Percentiles rank a stretch among this genome's conserved stretches.
phyloP scores from a whole-genome alignment of 352 stramenopile genomes.

The Discostella stelligera region DNA sequence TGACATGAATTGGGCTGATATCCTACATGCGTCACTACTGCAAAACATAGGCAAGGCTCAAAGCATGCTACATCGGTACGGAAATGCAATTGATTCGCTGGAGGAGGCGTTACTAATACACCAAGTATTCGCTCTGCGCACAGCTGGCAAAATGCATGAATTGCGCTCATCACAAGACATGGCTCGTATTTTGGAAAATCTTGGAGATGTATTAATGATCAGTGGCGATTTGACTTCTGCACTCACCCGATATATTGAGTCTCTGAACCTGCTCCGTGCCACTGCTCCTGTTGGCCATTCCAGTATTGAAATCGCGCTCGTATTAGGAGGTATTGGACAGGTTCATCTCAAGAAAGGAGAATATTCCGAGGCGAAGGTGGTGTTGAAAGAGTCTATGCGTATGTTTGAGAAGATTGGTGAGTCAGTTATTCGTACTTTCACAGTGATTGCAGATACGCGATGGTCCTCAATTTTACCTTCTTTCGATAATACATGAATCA shows the following conservation, averaged over 20 bases:
- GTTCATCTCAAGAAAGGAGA: slow-evolving; percentile 50
- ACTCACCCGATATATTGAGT: slow-evolving; percentile 43
- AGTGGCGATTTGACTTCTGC: slow-evolving; percentile 52
- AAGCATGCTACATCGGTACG: slow-evolving; percentile 47
- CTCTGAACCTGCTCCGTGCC: slow-evolving; percentile 47
- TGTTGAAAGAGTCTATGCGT: slow-evolving; percentile 53
- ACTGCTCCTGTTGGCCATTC: slow-evolving; percentile 17
- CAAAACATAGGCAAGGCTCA: slow-evolving; percentile 53
- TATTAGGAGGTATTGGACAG: slow-evolving; percentile 45
- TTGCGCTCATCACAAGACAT: slow-evolving; percentile 32
- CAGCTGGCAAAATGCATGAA: slow-evolving; percentile 6
- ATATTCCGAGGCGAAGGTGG: slow-evolving; percentile 46
- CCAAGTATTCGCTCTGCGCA: slow-evolving; percentile 37
- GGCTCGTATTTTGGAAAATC: slow-evolving; percentile 53
- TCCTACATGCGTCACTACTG: slow-evolving; percentile 43
- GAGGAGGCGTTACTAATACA: slow-evolving; percentile 53
- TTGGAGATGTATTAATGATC: slow-evolving; percentile 53
- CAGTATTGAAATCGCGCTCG: slow-evolving; percentile 53
- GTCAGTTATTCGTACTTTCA: slow-evolving; percentile 2
- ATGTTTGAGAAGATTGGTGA: slow-evolving; percentile 50
- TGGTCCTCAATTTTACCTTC: background rate
- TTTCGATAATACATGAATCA: slow-evolving; percentile 10
- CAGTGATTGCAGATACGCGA: background rate
- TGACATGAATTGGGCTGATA: slow-evolving; percentile 12
- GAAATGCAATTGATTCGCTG: slow-evolving; percentile 53